phyloP scores from a whole-genome alignment of 805 yeast species.

The Yamadazyma insecticola region DNA sequence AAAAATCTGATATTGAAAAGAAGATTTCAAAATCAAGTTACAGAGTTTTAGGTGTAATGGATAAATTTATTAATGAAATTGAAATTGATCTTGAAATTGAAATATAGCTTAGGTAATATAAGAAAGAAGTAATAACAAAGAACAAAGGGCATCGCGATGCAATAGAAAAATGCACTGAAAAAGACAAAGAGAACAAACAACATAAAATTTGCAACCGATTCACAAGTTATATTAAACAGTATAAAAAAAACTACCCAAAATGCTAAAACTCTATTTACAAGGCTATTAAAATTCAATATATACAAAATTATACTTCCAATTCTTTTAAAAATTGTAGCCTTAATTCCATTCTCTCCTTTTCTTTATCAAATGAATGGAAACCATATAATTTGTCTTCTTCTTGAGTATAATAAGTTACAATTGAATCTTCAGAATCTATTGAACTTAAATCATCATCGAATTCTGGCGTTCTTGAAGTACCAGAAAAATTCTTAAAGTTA shows the following conservation, averaged over 20 bases:
- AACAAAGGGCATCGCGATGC: too few species aligned
- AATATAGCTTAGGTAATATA: too few species aligned
- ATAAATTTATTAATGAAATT: constrained; percentile 42
- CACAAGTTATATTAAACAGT: too few species aligned
- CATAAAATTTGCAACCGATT: too few species aligned
- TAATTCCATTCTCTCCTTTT: constrained; percentile 33
- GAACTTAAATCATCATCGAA: constrained; percentile 17
- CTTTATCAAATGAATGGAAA: constrained; percentile 19
- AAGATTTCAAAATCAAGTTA: constrained; percentile 48
- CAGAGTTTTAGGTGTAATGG: constrained; percentile 56
- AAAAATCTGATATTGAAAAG: constrained; percentile 41
- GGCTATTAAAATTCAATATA: too few species aligned
- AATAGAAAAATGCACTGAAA: too few species aligned
- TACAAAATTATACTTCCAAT: constrained; percentile 17
- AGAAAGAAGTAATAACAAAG: too few species aligned
- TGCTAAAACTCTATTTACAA: too few species aligned
- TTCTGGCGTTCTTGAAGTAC: constrained; percentile 13
- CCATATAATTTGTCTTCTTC: constrained; percentile 1
- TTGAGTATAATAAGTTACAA: constrained; percentile 14
- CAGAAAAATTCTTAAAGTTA: constrained; percentile 20
- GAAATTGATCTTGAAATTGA: constrained; percentile 35
- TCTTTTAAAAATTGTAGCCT: constrained; percentile 35
- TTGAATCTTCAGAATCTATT: constrained; percentile 18
- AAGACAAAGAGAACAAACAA: too few species aligned
- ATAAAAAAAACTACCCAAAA: too few species aligned